phyloP scores from a whole-genome alignment of 192 early-diverging fungal genomes.

The Dimargaris cristalligena region DNA sequence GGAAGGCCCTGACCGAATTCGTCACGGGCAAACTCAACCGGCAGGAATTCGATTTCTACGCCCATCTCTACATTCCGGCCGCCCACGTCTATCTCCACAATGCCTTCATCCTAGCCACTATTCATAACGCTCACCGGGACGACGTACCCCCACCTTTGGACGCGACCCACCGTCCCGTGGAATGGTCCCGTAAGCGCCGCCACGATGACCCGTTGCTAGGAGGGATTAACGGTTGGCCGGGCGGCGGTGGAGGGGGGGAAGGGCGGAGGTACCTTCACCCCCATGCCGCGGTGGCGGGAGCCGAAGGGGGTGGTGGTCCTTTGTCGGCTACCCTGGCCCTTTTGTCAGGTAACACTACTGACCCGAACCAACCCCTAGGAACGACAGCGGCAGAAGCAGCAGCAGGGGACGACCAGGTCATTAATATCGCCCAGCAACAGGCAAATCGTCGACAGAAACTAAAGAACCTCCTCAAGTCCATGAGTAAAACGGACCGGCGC shows the following conservation, averaged over 20 bases:
- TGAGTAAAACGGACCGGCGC: slow-evolving; percentile 48
- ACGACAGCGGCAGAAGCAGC: slow-evolving; percentile 11
- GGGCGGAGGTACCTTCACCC: too few species aligned
- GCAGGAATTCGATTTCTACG: slow-evolving; percentile 66
- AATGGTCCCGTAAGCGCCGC: slow-evolving; percentile 9
- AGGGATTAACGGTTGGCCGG: too few species aligned
- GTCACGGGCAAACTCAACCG: slow-evolving; percentile 57
- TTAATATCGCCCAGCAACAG: slow-evolving; percentile 16
- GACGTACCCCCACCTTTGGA: slow-evolving; percentile 48
- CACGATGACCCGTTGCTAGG: too few species aligned
- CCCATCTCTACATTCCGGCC: slow-evolving; percentile 39
- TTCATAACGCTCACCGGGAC: slow-evolving; percentile 56
- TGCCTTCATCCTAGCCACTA: slow-evolving; percentile 57
- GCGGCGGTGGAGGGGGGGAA: slow-evolving; percentile 29
- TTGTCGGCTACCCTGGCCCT: too few species aligned
- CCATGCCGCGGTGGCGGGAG: slow-evolving; percentile 19
- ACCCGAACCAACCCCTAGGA: too few species aligned
- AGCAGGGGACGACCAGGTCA: slow-evolving; percentile 9
- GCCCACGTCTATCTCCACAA: slow-evolving; percentile 44
- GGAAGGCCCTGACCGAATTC: slow-evolving; percentile 56
- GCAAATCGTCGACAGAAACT: slow-evolving; percentile 36
- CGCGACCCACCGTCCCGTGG: slow-evolving; percentile 32
- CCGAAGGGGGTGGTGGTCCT: slow-evolving; percentile 10
- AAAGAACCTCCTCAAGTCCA: slow-evolving; percentile 51
- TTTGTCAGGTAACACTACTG: too few species aligned